These are phyloP conservation scores for Lathyrus aphaca DNA, from an alignment of 306 rosid species.

Conservation along the genomic window DNA sequence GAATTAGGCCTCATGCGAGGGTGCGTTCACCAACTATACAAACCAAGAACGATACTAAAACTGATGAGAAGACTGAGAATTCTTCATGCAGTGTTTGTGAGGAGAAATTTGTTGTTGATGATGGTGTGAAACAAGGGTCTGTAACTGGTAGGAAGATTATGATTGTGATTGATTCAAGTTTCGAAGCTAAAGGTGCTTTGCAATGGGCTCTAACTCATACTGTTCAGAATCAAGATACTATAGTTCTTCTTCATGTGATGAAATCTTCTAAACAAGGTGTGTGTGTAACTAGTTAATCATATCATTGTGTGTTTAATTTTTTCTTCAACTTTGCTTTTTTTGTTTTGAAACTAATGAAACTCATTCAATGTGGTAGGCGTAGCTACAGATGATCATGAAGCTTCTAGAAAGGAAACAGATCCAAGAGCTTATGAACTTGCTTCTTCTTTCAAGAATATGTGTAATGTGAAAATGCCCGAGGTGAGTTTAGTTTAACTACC, in stretches of 20 bases:
- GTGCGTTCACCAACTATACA: conserved; percentile 75
- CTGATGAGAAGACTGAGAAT: conserved; percentile 41
- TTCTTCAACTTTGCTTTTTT: conserved; percentile 3
- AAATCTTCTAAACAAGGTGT: conserved; percentile 82
- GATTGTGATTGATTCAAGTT: conserved; percentile 92
- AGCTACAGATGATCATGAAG: conserved; percentile 62
- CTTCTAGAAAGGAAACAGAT: conserved; percentile 50
- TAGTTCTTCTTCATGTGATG: conserved; percentile 75
- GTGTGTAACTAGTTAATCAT: conserved; percentile 8
- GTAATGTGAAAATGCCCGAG: conserved; percentile 79
- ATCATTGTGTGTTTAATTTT: neutral
- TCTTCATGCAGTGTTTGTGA: conserved; percentile 31
- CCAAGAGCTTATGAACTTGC: conserved; percentile 70
- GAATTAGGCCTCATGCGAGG: conserved; percentile 84
- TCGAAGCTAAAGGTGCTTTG: conserved; percentile 80
- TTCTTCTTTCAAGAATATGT: conserved; percentile 65
- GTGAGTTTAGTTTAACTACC: conserved; percentile 42
- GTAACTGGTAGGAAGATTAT: conserved; percentile 68
- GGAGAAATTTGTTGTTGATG: conserved; percentile 41
- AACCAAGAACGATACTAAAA: conserved; percentile 46
- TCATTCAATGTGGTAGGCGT: conserved; percentile 22
- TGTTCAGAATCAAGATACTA: conserved; percentile 71
- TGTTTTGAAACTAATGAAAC: conserved; percentile 7
- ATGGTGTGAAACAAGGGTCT: conserved; percentile 47
- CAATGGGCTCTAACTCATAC: conserved; percentile 95